Conservation (phyloP, 371 early-diverging fungal genomes). For the Furculomyces boomerangus region DNA sequence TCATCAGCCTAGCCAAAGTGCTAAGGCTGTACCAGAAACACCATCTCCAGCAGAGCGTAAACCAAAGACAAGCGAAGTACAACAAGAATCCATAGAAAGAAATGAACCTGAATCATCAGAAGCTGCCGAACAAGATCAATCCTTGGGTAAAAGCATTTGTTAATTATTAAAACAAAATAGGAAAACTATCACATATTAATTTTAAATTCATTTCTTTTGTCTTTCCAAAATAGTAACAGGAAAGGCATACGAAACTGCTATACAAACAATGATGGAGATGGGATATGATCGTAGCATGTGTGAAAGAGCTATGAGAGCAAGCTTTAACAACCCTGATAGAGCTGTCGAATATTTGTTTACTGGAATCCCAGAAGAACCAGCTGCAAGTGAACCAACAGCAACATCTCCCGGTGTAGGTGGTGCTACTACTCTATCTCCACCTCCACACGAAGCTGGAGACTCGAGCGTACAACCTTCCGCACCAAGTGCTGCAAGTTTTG, state of each 20-base stretch:
- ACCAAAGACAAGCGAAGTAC: no score
- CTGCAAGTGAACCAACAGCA: constrained; percentile 8
- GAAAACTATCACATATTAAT: neutral
- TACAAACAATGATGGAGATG: constrained; percentile 84
- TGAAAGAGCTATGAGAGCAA: constrained; percentile 78
- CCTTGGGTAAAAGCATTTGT: neutral
- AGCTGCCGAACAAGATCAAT: neutral
- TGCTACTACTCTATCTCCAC: neutral
- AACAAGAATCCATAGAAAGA: no score
- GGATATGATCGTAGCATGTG: constrained; percentile 81
- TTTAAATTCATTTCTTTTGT: neutral
- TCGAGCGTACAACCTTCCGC: neutral
- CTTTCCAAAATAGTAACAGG: constrained; percentile 44
- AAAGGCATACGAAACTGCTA: constrained; percentile 48
- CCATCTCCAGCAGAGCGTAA: constrained; percentile 14
- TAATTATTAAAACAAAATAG: neutral
- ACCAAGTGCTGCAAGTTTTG: constrained; percentile 20
- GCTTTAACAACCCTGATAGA: constrained; percentile 91
- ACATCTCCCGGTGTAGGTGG: neutral
- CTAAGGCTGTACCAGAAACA: constrained; percentile 10
- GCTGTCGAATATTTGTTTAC: constrained; percentile 91
- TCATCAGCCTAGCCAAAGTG: constrained; percentile 11
- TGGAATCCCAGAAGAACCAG: constrained; percentile 26
- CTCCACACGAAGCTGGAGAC: neutral
- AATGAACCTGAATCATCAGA: neutral